Conservation (phyloP, 169 alveolate genomes). For the Eimeria sp. region DNA sequence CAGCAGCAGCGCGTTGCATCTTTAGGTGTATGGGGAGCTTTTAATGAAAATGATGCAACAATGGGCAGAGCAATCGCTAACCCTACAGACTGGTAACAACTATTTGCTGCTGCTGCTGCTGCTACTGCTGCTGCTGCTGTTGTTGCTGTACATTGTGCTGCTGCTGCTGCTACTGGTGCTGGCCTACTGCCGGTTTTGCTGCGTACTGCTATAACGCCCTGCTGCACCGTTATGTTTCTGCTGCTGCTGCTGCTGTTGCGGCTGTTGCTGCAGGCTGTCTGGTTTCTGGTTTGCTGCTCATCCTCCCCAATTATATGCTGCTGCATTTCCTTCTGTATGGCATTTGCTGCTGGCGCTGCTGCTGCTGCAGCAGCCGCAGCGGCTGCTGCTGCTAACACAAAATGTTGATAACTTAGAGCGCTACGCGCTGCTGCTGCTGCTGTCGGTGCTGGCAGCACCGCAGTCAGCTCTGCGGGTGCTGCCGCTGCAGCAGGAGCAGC, state of each 20-base stretch:
- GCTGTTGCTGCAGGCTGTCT: slow-evolving; percentile 66
- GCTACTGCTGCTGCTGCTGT: not conserved
- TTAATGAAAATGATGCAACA: not conserved
- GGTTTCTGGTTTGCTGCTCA: slow-evolving; percentile 74
- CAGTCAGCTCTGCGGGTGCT: slow-evolving; percentile 5
- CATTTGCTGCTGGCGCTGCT: slow-evolving; percentile 72
- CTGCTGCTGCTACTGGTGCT: slow-evolving; percentile 48
- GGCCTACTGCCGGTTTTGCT: slow-evolving; percentile 33
- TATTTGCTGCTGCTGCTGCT: slow-evolving; percentile 11
- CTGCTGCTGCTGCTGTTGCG: slow-evolving; percentile 69
- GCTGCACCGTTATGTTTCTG: not conserved
- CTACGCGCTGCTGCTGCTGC: slow-evolving; percentile 62
- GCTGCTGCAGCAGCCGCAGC: slow-evolving; percentile 79
- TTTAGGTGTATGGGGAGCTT: slow-evolving; percentile 61
- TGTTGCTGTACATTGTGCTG: not conserved
- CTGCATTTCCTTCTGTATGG: slow-evolving; percentile 53
- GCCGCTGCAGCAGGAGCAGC: slow-evolving; percentile 14
- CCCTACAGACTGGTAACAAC: slow-evolving; percentile 32
- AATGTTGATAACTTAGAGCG: slow-evolving; percentile 71
- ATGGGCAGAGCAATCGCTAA: not conserved
- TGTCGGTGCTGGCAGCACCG: not conserved
- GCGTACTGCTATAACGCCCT: not conserved
- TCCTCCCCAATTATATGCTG: slow-evolving; percentile 42
- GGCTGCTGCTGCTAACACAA: slow-evolving; percentile 78
- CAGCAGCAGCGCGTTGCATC: slow-evolving; percentile 31